Base-by-base conservation (phyloP, 2,329 filamentous ascomycete genomes). In the Pseudogymnoascus pannorum region DNA sequence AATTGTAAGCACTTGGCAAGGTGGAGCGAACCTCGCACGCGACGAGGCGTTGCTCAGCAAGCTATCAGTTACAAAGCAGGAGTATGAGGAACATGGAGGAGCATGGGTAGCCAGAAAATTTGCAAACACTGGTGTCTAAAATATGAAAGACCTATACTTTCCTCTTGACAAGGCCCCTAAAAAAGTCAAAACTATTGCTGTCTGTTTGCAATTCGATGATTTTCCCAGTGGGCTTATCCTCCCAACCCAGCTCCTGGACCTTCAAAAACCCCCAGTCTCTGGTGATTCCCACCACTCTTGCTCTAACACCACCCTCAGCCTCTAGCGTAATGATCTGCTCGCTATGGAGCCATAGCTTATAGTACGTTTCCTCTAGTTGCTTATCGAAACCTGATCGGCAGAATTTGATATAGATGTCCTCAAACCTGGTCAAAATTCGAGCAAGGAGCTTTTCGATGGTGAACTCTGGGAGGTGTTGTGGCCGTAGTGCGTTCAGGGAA, bases 121-220 rank as follows among this genome's bases (percentile, higher is more conserved):
- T 71, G 78, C 48, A 54, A 54, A 54, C n/a, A 18, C 48, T 54
- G 48, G 48, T 26, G 24, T 54, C 48, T 54, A 54, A 54, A 54
- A 54, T 54, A 54, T 54, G 24, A 54, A 51, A 29, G n/a, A 29
- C 48, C 26, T 54, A 54, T 54, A 54, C 48, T 5, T 96, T 97
- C 69, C 87, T 83, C 77, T 85, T 91, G 18, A 99, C 78, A 69
- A 99, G 71, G 0, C 94, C 94, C 71, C 84, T 90, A 77, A 96
- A 96, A 73, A 96, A 99, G 75, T 99, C 94, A 77, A 99, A 99
- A 73, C 92, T 97, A 71, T 99, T 99, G 72, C 92, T 91, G 74
- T 99, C 94, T 73, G 92, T 97, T 78, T 97, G 92, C 75, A 99
- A 75, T 68, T 88, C 85, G 83, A 89, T 93, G 58, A 88, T 78